Evolutionary conservation across 2,329 filamentous ascomycete species (phyloP).

Genomic region (Cadophora malorum): DNA sequence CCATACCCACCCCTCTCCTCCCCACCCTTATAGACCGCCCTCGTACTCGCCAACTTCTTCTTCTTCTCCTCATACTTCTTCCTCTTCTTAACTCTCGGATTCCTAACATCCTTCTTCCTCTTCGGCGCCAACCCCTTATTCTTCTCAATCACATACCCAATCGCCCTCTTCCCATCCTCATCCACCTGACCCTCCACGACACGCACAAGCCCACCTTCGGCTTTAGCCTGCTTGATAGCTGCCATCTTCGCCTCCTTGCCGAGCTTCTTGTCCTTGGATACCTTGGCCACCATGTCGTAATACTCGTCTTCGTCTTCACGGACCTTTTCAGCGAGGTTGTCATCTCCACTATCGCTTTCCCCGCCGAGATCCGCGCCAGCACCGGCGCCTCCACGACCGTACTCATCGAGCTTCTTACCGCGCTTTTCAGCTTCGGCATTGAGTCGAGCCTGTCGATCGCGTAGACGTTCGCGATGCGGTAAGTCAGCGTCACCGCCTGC

Average conservation of each 20-base stretch:
- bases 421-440: slow-evolving; percentile 88
- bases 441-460: slow-evolving; percentile 83
- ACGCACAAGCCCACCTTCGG: slow-evolving; percentile 66
- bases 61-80: slow-evolving; percentile 96
- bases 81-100: slow-evolving; percentile 97
- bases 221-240: slow-evolving; percentile 63
- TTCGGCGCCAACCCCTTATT: slow-evolving; percentile 94
- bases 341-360: slow-evolving; percentile 52
- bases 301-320: slow-evolving; percentile 70
- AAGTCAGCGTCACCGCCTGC: slow-evolving; percentile 82
- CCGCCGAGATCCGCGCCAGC: slow-evolving; percentile 67
- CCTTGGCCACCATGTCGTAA: slow-evolving; percentile 84
- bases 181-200: slow-evolving; percentile 73
- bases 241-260: slow-evolving; percentile 69
- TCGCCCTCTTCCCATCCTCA: slow-evolving; percentile 87
- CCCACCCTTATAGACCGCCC: slow-evolving; percentile 83
- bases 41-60: slow-evolving; percentile 93
- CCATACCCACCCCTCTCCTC: slow-evolving; percentile 85
- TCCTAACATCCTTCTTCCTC: slow-evolving; percentile 91
- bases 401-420: slow-evolving; percentile 68
- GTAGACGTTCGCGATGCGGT: slow-evolving; percentile 86
- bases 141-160: slow-evolving; percentile 93
- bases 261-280: slow-evolving; percentile 72
- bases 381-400: slow-evolving; percentile 63
- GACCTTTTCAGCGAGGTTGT: slow-evolving; percentile 50